Evolutionary conservation across 108 stramenopile species (phyloP), one percentile per base, ranked within the genome.

Genomic region (Cyclotella sp.): DNA sequence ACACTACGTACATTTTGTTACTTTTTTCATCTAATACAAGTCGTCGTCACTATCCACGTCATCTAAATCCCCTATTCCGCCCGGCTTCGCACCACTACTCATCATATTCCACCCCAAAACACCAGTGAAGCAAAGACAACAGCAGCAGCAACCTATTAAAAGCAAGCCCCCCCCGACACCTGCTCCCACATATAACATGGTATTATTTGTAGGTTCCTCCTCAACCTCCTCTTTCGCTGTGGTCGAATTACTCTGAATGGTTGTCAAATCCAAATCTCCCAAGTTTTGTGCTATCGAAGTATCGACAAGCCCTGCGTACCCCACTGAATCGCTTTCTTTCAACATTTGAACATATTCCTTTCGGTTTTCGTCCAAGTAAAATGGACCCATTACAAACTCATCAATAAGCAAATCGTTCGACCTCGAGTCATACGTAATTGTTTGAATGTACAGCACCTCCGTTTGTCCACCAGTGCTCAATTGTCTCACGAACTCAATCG

Each of bases 291-390:
- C 62, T 5, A 63, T 41, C 18, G 39, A 41, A 41, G 29, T 30
- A 11, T 30, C 62, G 39, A 7, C 40, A 9, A 63, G 30, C 40
- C 18, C 30, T 9, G 14, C 62, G 15, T 63, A 63, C 62, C 62
- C 62, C 62, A 34, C 5, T 34, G 29, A 27, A 11, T 30, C 62
- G 29, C 30, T n/a, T n/a, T 40, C 62, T 15, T 63, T 63, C 40
- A 63, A 63, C 18, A 63, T n/a, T 30, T 39, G 39, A 28, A 63
- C 62, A 34, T 63, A 63, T 15, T 41, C 40, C 3, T 2, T 13
- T 41, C 62, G 30, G n/a, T 63, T 63, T n/a, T 27, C 62, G 29
- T 63, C 62, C n/a, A 63, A 18, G 62, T 41, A 63, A 39, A 39
- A 63, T 34, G 62, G 62, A 0, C 62, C 62, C 39, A 30, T 30